Conservation (phyloP, 805 yeast genomes). For the Lipomyces kockii region DNA sequence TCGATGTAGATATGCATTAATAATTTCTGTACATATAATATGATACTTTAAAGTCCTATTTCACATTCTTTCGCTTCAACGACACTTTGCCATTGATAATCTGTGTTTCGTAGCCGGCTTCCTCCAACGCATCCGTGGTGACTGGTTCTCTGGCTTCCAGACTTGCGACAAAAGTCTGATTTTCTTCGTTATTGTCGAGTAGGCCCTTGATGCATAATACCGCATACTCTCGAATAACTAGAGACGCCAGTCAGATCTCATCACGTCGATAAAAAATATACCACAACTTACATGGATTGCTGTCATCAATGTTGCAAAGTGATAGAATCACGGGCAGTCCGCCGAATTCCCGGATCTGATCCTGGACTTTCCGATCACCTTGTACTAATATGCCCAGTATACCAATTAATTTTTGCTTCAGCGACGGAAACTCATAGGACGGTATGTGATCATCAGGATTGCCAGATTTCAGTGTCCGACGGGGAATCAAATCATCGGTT, state of each 20-base stretch:
- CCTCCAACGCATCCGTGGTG: constrained; percentile 58
- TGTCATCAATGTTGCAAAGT: constrained; percentile 81
- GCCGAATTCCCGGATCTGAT: constrained; percentile 63
- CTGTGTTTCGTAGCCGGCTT: constrained; percentile 57
- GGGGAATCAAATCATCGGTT: constrained; percentile 25
- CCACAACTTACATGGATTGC: constrained; percentile 68
- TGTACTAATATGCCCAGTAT: constrained; percentile 63
- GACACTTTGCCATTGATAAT: constrained; percentile 72
- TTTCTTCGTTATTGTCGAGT: constrained; percentile 63
- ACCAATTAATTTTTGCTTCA: constrained; percentile 70
- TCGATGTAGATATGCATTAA: not conserved
- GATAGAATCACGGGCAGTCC: constrained; percentile 76
- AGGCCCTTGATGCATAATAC: constrained; percentile 77
- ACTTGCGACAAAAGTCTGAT: constrained; percentile 75
- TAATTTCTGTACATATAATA: not conserved
- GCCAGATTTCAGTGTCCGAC: constrained; percentile 23
- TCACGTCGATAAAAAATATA: not conserved
- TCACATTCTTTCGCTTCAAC: constrained; percentile 47
- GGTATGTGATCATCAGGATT: not conserved
- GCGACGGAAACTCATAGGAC: constrained; percentile 58
- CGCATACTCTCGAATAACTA: constrained; percentile 64
- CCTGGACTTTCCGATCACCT: constrained; percentile 63
- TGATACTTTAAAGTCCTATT: not conserved
- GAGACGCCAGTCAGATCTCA: not conserved
- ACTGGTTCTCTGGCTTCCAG: constrained; percentile 76